These are phyloP conservation scores for Cryptosporidium sp. DNA, from an alignment of 169 alveolate genomes.

Conservation along the genomic window DNA sequence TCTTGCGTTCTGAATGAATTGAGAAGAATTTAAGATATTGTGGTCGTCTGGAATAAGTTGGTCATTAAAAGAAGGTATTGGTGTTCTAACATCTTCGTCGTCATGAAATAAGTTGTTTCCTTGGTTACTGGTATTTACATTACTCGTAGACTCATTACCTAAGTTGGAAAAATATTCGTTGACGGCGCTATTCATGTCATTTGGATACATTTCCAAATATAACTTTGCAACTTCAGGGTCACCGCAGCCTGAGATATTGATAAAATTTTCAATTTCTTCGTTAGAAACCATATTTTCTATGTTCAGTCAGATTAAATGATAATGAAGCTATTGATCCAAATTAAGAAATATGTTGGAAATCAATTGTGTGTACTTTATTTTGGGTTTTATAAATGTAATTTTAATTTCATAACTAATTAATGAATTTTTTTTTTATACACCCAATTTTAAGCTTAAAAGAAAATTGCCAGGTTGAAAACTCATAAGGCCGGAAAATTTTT, in stretches of 20 bases:
- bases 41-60: conserved; percentile 62
- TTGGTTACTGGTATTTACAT: neutral
- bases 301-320: neutral
- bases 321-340: neutral
- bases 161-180: conserved; percentile 60
- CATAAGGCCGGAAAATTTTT: neutral
- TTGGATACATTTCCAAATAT: conserved; percentile 68
- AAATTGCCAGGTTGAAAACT: conserved; percentile 28
- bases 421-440: neutral
- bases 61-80: conserved; percentile 73
- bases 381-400: neutral
- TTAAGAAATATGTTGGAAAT: neutral
- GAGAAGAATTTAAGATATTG: neutral
- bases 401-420: neutral
- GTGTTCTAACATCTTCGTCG: conserved; percentile 46
- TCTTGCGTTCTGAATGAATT: neutral
- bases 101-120: neutral
- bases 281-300: conserved; percentile 16
- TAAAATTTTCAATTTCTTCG: conserved; percentile 47
- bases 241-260: conserved; percentile 22
- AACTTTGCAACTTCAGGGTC: conserved; percentile 28
- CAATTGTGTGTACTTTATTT: neutral
- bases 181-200: conserved; percentile 51
- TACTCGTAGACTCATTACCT: conserved; percentile 10
- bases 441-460: neutral